A percentile compares a stretch with the other conserved stretches of the same genome.
Conservation (phyloP, 768 basidiomycete genomes). For the Auricularia sp. region DNA sequence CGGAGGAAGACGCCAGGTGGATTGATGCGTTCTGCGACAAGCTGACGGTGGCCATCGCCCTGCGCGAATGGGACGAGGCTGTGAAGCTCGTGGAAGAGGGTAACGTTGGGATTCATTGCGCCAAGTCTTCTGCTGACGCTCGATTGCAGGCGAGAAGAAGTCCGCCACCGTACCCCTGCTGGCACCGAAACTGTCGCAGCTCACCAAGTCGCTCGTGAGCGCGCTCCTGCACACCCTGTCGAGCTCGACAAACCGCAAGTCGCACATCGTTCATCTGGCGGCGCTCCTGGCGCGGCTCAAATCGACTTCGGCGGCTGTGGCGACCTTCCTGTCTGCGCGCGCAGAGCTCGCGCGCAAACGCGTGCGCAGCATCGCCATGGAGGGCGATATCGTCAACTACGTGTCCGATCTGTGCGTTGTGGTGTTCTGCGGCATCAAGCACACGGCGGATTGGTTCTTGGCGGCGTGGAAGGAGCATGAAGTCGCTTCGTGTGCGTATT, state of each 20-base stretch:
- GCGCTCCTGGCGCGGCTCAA: constrained; percentile 64
- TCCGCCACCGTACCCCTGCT: constrained; percentile 44
- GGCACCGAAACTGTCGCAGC: constrained; percentile 48
- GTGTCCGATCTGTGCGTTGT: constrained; percentile 82
- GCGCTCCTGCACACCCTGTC: constrained; percentile 69
- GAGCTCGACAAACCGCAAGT: constrained; percentile 67
- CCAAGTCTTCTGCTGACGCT: neutral
- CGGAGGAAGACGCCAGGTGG: constrained; percentile 77
- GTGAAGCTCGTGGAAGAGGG: constrained; percentile 80
- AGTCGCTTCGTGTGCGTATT: constrained; percentile 71
- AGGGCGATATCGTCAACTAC: constrained; percentile 79
- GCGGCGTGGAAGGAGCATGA: constrained; percentile 93
- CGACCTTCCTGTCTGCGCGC: constrained; percentile 73
- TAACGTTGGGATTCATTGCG: constrained; percentile 16
- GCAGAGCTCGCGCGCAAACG: constrained; percentile 62
- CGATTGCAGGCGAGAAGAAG: constrained; percentile 48
- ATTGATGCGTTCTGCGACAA: constrained; percentile 87
- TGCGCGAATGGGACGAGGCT: constrained; percentile 82
- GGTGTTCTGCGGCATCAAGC: constrained; percentile 88
- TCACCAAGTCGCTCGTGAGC: constrained; percentile 58
- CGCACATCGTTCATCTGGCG: constrained; percentile 59
- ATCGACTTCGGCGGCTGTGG: constrained; percentile 68
- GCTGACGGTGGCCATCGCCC: constrained; percentile 80
- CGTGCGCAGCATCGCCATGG: constrained; percentile 76
- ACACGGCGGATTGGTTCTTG: constrained; percentile 97